These are phyloP conservation scores for Ensete ventricosum DNA, from an alignment of 176 grass and related monocot genomes.

Conservation along the genomic window DNA sequence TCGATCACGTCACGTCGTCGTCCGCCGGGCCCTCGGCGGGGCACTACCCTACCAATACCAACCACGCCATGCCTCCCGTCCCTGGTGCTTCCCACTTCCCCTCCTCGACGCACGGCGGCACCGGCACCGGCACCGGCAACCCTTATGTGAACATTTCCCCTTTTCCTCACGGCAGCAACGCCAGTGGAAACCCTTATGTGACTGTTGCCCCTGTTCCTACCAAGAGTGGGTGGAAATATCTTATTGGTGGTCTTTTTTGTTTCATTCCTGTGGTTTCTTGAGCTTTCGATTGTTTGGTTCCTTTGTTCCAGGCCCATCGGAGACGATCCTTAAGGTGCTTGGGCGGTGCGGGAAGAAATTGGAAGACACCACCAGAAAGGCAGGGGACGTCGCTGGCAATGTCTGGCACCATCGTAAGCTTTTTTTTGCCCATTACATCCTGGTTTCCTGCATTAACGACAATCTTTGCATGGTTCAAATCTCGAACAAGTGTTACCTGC, in stretches of 20 bases:
- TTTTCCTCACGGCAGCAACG: conserved; percentile 21
- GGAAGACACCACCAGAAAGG: conserved; percentile 55
- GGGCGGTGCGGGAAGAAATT: conserved; percentile 50
- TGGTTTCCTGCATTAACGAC: background rate
- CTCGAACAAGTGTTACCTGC: background rate
- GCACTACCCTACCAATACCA: background rate
- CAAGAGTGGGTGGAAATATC: conserved; percentile 27
- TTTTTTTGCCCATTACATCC: background rate
- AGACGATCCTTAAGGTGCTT: conserved; percentile 39
- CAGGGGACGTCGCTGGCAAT: conserved; percentile 45
- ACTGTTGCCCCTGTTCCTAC: conserved; percentile 24
- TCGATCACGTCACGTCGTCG: background rate
- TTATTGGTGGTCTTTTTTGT: background rate
- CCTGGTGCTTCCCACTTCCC: background rate
- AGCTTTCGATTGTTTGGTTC: background rate
- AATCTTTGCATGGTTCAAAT: too few species aligned
- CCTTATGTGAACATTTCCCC: background rate
- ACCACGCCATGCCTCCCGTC: background rate
- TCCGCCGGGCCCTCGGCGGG: background rate
- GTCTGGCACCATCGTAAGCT: conserved; percentile 65
- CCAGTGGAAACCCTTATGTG: conserved; percentile 42
- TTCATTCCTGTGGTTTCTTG: background rate
- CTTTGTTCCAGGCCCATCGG: conserved; percentile 2
- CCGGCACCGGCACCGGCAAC: background rate
- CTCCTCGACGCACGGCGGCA: background rate